These are phyloP conservation scores for Aspergillus transmontanensis DNA, from an alignment of 2,329 filamentous ascomycete species.

Conservation along the genomic window DNA sequence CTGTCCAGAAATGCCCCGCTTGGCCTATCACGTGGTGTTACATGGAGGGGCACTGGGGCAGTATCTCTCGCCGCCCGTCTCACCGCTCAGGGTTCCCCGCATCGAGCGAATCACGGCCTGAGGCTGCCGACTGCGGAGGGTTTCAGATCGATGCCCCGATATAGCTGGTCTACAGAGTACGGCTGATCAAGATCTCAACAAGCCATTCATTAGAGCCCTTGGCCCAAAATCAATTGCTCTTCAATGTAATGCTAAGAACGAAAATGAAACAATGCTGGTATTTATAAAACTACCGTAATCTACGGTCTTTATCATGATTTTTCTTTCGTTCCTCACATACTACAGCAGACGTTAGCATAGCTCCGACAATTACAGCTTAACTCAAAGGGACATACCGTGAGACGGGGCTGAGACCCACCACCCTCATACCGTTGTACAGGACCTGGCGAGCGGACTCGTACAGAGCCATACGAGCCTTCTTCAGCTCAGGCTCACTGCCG, in stretches of 20 bases:
- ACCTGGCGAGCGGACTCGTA: conserved; percentile 66
- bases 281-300: conserved; percentile 5
- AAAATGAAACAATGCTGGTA: conserved; percentile 13
- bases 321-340: conserved; percentile 29
- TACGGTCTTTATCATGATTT: conserved; percentile 8
- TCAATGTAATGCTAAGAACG: not conserved
- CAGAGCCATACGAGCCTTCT: conserved; percentile 62
- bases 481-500: conserved; percentile 59
- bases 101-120: not conserved
- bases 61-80: not conserved
- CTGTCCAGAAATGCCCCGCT: not conserved
- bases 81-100: not conserved
- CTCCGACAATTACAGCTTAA: not conserved
- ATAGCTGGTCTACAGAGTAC: not conserved
- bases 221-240: not conserved
- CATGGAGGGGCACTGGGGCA: not conserved
- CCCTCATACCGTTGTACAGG: conserved; percentile 65
- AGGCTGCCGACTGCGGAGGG: not conserved
- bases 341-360: conserved; percentile 19
- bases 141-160: not conserved
- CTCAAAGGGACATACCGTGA: conserved; percentile 48
- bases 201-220: not conserved
- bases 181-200: not conserved
- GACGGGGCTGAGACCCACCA: conserved; percentile 67
- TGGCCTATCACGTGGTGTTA: not conserved